These are phyloP conservation scores for Azolla pinnata DNA, from an alignment of 75 land plant genomes.

Conservation along the genomic window DNA sequence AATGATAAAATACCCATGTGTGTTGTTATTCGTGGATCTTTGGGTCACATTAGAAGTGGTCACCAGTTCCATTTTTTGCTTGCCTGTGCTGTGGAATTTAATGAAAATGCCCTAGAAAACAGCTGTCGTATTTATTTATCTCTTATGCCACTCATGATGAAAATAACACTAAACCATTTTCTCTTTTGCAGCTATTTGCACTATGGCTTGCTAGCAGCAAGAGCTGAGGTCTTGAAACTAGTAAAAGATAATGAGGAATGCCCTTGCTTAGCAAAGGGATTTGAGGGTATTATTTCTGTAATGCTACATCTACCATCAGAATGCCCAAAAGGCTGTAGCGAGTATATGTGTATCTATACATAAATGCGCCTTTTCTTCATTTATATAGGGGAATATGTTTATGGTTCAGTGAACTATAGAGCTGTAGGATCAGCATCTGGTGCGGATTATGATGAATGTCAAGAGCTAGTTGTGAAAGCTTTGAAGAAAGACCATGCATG, in stretches of 20 bases:
- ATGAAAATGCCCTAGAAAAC: too few relatives aligned
- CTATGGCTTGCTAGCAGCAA: conserved; percentile 88
- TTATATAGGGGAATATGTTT: conserved; percentile 48
- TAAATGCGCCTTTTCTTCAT: too few relatives aligned
- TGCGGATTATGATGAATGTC: conserved; percentile 42
- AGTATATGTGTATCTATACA: too few relatives aligned
- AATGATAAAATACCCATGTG: too few relatives aligned
- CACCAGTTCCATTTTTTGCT: too few relatives aligned
- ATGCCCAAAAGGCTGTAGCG: too few relatives aligned
- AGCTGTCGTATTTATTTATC: not conserved
- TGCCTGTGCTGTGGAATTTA: too few relatives aligned
- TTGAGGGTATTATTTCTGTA: conserved; percentile 40
- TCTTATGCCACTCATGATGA: not conserved
- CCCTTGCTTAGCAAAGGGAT: conserved; percentile 61
- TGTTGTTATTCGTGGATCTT: too few relatives aligned
- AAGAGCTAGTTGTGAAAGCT: conserved; percentile 34
- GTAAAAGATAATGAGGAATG: conserved; percentile 28
- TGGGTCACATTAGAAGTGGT: too few relatives aligned
- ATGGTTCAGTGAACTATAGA: conserved; percentile 41
- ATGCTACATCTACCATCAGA: too few relatives aligned
- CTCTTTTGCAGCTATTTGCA: conserved; percentile 66
- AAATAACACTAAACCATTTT: not conserved
- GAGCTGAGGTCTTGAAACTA: conserved; percentile 77
- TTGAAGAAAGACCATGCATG: conserved; percentile 55
- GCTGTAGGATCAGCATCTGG: conserved; percentile 51